Base-by-base conservation (phyloP, 108 stramenopile genomes). In the Cyclostephanos tholiformis region DNA sequence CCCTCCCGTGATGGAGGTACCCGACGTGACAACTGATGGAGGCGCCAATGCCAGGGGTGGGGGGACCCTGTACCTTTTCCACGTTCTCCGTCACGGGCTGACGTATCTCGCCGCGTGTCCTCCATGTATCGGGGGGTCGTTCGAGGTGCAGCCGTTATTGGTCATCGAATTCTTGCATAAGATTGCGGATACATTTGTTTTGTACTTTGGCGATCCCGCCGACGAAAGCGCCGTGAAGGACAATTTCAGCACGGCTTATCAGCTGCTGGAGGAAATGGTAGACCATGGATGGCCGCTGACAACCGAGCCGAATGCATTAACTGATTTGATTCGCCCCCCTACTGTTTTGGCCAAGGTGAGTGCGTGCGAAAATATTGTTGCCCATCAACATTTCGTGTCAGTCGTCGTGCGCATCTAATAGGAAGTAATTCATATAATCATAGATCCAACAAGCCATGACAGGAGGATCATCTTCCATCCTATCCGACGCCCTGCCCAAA, bases 221-320 rank as follows among this genome's bases (percentile, higher is more conserved):
- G 96, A 97, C 69, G 97, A 98, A 55, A 75, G 71, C 25, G 88
- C 94, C n/a, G 92, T 99, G 58, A 98, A 97, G 76, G 98, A 98
- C 62, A 97, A 97, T 74, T 98, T 99, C 74, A 87, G 90, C 14
- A 97, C 94, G 43, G 96, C 97, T 48, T 99, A 98, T 84, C 98
- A 98, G 72, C 72, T 99, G 29, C 67, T 99, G 63, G 97, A 98
- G 79, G 98, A 99, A 75, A 98, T 99, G 99, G 90, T 97, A 32
- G 99, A 98, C 84, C 87, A 97, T 71, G 99, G 99, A 13, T 95
- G 94, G 87, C 97, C 99, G 10, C 68, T 99, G 39, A 98, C 96
- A n/a, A 98, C 99, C 10, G 99, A 99, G 85, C 96, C 97, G 25
- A 99, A 99, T 75, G 95, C 96, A 3, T 84, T 99, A 36, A 96